phyloP scores from a whole-genome alignment of 345 rosid species.

The Leavenworthia alabamica region DNA sequence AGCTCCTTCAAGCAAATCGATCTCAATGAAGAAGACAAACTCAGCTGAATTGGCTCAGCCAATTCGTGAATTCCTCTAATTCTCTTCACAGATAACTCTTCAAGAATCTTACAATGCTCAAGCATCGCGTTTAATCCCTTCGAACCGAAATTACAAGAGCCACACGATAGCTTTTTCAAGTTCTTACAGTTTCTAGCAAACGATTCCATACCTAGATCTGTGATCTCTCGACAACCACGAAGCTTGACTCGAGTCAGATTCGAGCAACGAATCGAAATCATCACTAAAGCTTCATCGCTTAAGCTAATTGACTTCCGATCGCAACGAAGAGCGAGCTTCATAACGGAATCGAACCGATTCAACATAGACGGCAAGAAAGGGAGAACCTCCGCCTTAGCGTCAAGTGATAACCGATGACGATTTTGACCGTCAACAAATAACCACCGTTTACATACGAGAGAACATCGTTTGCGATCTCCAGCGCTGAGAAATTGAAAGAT shows the following conservation, averaged over 20 bases:
- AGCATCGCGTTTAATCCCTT: slow-evolving; percentile 64
- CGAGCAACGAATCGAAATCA: slow-evolving; percentile 53
- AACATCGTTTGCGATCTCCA: slow-evolving; percentile 62
- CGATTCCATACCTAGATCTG: slow-evolving; percentile 60
- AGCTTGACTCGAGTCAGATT: slow-evolving; percentile 76
- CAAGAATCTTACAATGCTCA: slow-evolving; percentile 48
- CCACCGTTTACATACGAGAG: slow-evolving; percentile 78
- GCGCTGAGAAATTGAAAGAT: slow-evolving; percentile 62
- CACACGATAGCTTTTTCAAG: slow-evolving; percentile 63
- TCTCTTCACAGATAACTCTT: slow-evolving; percentile 78
- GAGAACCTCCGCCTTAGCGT: slow-evolving; percentile 50
- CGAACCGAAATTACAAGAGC: slow-evolving; percentile 78
- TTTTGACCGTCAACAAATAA: slow-evolving; percentile 61
- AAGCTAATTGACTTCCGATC: slow-evolving; percentile 58
- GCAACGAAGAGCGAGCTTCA: slow-evolving; percentile 68
- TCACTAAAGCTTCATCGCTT: slow-evolving; percentile 51
- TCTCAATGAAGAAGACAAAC: slow-evolving; percentile 46
- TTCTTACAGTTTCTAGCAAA: slow-evolving; percentile 51
- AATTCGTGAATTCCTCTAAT: slow-evolving; percentile 60
- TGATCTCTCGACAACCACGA: slow-evolving; percentile 83
- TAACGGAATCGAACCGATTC: slow-evolving; percentile 63
- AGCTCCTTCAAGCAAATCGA: slow-evolving; percentile 79
- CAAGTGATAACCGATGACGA: slow-evolving; percentile 65
- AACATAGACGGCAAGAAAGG: slow-evolving; percentile 39
- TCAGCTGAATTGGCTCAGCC: slow-evolving; percentile 43